These are phyloP conservation scores for Uromyces viciae-fabae DNA, from an alignment of 1,284 basidiomycete genomes.

Conservation along the genomic window DNA sequence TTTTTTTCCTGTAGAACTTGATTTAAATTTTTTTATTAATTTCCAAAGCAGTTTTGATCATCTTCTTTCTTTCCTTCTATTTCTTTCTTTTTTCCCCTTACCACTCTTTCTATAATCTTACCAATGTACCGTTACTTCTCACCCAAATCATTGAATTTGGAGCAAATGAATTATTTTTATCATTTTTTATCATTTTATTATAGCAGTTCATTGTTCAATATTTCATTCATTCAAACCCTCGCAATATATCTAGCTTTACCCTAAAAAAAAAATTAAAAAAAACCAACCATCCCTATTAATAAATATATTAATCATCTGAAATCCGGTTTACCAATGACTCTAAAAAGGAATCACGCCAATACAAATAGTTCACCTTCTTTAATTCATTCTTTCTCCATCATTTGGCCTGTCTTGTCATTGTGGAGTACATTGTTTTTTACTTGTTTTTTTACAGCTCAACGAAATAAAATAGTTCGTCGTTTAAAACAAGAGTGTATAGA, in stretches of 20 bases:
- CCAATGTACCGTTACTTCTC: background rate
- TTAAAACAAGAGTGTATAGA: background rate
- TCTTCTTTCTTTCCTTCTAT: background rate
- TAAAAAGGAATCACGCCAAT: background rate
- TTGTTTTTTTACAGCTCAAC: background rate
- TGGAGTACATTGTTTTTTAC: background rate
- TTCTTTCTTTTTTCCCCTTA: background rate
- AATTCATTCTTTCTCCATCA: background rate
- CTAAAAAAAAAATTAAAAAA: too few species aligned
- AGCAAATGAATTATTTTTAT: background rate
- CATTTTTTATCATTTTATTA: too few species aligned
- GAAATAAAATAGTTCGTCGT: background rate
- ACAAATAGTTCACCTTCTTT: background rate
- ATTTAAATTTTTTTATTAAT: background rate
- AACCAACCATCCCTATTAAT: too few species aligned
- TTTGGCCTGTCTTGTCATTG: background rate
- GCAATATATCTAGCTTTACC: too few species aligned
- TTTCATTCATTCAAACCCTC: too few species aligned
- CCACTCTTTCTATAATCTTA: background rate
- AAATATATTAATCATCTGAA: too few species aligned
- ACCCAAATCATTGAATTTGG: background rate
- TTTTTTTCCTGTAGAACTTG: too few species aligned
- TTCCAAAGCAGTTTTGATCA: background rate
- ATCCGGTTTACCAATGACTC: too few species aligned
- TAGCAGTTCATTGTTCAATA: too few species aligned